phyloP scores from a whole-genome alignment of 2,329 filamentous ascomycete species.

The Dendryphion nanum region DNA sequence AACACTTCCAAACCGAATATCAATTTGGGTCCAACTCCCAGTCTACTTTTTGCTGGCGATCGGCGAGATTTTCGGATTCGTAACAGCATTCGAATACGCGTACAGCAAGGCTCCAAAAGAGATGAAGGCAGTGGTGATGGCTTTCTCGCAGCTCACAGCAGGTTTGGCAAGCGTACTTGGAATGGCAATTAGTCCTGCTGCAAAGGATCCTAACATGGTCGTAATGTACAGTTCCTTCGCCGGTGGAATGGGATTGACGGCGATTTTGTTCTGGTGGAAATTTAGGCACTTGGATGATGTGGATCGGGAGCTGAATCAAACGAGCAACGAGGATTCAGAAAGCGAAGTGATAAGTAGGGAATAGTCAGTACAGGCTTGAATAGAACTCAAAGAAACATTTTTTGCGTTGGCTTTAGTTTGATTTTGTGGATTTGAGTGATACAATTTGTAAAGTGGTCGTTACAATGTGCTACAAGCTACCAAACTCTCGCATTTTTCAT shows the following conservation, averaged over 20 bases:
- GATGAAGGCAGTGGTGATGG: conserved; percentile 35
- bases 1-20: conserved; percentile 34
- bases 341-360: too few species aligned
- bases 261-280: neutral
- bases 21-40: conserved; percentile 39
- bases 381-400: too few species aligned
- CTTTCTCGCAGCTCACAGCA: conserved; percentile 22
- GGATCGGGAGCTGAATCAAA: too few species aligned
- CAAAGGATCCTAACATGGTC: conserved; percentile 13
- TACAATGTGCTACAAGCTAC: too few species aligned
- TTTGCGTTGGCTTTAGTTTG: too few species aligned
- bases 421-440: too few species aligned
- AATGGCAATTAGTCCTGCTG: conserved; percentile 25
- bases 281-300: neutral
- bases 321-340: too few species aligned
- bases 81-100: conserved; percentile 40
- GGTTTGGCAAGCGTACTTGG: conserved; percentile 22
- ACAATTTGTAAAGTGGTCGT: too few species aligned
- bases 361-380: too few species aligned
- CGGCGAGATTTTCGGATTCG: conserved; percentile 42
- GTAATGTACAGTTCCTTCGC: conserved; percentile 10
- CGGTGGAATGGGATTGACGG: neutral
- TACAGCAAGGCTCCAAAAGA: conserved; percentile 40
- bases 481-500: too few species aligned
- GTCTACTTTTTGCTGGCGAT: conserved; percentile 36